These are phyloP conservation scores for Panellus pusillus DNA, from an alignment of 768 basidiomycete species.

Conservation along the genomic window DNA sequence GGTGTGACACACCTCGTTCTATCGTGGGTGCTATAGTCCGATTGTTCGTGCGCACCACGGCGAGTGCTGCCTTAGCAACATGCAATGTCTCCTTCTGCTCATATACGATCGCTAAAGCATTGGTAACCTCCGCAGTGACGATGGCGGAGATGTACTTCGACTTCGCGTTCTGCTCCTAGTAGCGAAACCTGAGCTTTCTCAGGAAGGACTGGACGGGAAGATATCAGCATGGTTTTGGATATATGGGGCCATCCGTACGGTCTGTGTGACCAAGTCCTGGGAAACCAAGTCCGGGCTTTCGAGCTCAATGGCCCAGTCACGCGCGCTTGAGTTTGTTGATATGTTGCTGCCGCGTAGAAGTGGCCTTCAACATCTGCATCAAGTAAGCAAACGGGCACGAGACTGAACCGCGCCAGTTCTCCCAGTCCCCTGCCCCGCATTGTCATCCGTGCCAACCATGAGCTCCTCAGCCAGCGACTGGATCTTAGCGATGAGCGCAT, in stretches of 20 bases:
- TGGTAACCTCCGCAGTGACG: constrained; percentile 79
- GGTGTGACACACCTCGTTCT: constrained; percentile 61
- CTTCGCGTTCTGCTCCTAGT: constrained; percentile 88
- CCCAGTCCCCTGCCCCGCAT: too few relatives aligned
- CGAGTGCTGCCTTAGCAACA: constrained; percentile 59
- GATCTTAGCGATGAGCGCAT: too few relatives aligned
- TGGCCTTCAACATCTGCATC: too few relatives aligned
- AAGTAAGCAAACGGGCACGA: too few relatives aligned
- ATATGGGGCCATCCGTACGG: constrained; percentile 40
- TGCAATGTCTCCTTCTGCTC: constrained; percentile 67
- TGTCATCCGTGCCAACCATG: too few relatives aligned
- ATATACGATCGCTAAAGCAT: constrained; percentile 57
- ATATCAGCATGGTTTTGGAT: neutral
- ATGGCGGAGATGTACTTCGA: constrained; percentile 86
- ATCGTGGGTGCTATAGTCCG: constrained; percentile 64
- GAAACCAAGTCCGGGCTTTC: constrained; percentile 59
- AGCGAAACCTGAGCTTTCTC: constrained; percentile 84
- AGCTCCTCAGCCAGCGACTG: too few relatives aligned
- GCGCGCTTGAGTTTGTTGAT: too few relatives aligned
- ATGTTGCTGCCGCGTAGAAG: too few relatives aligned
- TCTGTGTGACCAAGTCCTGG: constrained; percentile 58
- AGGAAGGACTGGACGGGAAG: constrained; percentile 56
- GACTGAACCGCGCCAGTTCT: too few relatives aligned
- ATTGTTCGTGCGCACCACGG: constrained; percentile 63
- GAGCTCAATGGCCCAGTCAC: constrained; percentile 30